These are phyloP conservation scores for Ceratocystis cubensis DNA, from an alignment of 2,329 filamentous ascomycete genomes.

Conservation along the genomic window DNA sequence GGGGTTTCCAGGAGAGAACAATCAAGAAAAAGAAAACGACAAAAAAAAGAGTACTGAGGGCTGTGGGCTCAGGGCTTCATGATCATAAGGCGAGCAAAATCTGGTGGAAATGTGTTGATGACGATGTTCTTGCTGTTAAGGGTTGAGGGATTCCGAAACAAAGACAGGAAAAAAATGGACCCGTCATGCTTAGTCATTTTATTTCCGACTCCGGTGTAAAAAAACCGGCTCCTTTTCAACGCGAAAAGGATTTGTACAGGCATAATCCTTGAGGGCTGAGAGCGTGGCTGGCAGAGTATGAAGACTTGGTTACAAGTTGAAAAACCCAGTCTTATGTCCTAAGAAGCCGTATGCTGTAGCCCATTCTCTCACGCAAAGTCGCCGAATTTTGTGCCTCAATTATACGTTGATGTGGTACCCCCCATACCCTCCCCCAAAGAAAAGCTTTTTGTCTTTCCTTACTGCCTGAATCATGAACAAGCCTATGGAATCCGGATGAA, in stretches of 20 bases:
- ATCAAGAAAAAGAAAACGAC: too few species aligned
- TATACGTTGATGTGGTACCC: neutral
- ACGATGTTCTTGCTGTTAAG: neutral
- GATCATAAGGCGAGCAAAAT: too few species aligned
- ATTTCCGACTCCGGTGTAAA: neutral
- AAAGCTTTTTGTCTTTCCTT: neutral
- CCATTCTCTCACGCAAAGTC: neutral
- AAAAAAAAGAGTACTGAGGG: too few species aligned
- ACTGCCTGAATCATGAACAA: neutral
- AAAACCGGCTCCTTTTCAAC: neutral
- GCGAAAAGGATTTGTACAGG: neutral
- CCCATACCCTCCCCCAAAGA: neutral
- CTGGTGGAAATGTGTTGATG: neutral
- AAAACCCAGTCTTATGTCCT: neutral
- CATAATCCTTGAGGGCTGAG: neutral
- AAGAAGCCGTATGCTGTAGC: too few species aligned
- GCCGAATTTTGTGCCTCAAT: neutral
- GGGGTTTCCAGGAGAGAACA: neutral
- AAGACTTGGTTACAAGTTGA: too few species aligned
- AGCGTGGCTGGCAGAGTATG: neutral
- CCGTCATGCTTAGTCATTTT: neutral
- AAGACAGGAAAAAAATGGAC: neutral
- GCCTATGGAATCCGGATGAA: conserved; percentile 1
- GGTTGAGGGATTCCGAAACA: neutral
- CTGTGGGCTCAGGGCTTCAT: too few species aligned